Percentiles rank a stretch among this genome's conserved stretches.
Conservation (phyloP, 169 alveolate species). For the Babesia ovis region DNA sequence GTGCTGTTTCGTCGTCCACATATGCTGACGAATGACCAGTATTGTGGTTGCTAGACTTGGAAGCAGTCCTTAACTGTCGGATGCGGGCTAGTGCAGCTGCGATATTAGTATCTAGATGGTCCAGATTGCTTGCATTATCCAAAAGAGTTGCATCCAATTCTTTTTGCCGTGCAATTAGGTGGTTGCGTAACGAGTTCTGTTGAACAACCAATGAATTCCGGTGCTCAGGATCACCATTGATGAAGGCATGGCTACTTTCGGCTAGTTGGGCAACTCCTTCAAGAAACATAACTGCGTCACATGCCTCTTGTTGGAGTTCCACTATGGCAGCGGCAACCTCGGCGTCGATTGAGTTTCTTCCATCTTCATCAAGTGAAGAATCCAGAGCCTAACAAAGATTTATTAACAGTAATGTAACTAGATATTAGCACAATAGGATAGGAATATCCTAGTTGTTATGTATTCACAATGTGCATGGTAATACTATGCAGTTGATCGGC, state of each 20-base stretch:
- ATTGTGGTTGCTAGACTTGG: not conserved
- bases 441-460: no score
- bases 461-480: no score
- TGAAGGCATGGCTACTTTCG: not conserved
- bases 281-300: conserved; percentile 16
- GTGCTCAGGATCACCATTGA: not conserved
- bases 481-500: no score
- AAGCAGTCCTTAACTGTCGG: not conserved
- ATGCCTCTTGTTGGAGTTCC: conserved; percentile 16
- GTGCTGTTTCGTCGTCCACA: not conserved
- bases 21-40: not conserved
- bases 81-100: not conserved
- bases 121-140: not conserved
- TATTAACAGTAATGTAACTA: not conserved
- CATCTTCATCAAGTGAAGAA: not conserved
- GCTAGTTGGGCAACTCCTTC: not conserved
- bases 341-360: not conserved
- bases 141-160: not conserved
- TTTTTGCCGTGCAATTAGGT: not conserved
- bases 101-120: conserved; percentile 1
- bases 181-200: conserved; percentile 6
- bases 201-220: not conserved
- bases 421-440: no score
- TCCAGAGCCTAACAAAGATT: not conserved
- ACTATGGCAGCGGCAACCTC: not conserved